These are phyloP conservation scores for Acorus calamus DNA, from an alignment of 106 monocot genomes.

Conservation along the genomic window DNA sequence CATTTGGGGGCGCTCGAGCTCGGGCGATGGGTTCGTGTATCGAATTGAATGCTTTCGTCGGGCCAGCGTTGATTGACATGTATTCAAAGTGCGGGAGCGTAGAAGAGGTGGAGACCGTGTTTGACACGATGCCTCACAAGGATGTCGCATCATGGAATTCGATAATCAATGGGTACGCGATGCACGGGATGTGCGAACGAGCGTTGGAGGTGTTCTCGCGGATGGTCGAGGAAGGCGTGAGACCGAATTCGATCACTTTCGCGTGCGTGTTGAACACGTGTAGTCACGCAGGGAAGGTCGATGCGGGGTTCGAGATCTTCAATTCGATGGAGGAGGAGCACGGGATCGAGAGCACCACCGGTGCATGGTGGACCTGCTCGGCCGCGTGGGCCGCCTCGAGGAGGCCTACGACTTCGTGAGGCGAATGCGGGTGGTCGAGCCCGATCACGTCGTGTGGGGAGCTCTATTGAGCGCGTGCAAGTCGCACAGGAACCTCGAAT, in stretches of 20 bases:
- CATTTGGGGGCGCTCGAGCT: constrained; percentile 48
- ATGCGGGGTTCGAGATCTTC: constrained; percentile 30
- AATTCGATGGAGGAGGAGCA: constrained; percentile 17
- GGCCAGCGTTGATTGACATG: constrained; percentile 46
- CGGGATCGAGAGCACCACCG: constrained; percentile 34
- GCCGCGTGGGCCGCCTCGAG: constrained; percentile 19
- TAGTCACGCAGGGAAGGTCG: constrained; percentile 32
- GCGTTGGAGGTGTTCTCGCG: constrained; percentile 22
- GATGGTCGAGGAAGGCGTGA: constrained; percentile 21
- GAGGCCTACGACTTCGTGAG: constrained; percentile 30
- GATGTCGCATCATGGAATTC: constrained; percentile 43
- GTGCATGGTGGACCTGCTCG: constrained; percentile 44
- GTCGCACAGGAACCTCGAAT: constrained; percentile 18
- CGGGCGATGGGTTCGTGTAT: constrained; percentile 46
- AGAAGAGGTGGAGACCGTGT: constrained; percentile 33
- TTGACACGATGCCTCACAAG: constrained; percentile 12
- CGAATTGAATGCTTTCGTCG: constrained; percentile 16
- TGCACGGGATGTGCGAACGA: constrained; percentile 32
- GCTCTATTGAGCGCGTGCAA: constrained; percentile 35
- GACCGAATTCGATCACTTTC: constrained; percentile 16
- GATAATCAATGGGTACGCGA: constrained; percentile 36
- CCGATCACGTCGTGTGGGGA: constrained; percentile 47
- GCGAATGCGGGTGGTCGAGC: constrained; percentile 33
- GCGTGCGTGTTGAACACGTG: constrained; percentile 35
- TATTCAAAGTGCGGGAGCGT: constrained; percentile 34